Evolutionary conservation across 257 asterid species (phyloP), one percentile per base, ranked within the genome.

Genomic region (Ocimum tenuiflorum): DNA sequence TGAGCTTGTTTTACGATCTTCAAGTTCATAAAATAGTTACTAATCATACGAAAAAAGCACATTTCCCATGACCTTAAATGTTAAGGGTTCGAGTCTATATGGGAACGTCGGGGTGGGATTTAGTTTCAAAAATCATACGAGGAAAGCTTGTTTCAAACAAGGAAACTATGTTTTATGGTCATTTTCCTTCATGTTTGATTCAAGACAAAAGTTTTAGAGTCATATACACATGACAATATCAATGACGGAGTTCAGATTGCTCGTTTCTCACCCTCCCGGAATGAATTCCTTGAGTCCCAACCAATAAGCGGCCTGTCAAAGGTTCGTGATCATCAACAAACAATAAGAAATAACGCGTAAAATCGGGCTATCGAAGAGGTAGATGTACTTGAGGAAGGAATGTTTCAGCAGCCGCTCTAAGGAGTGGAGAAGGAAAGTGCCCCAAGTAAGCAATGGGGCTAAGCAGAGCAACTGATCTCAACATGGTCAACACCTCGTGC

Each of bases 401-500:
- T 14, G 55, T 17, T 31, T 81, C 78, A 19, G 86, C 91, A 8
- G 88, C 86, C 60, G 68, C 71, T 67, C 71, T 81, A 24, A 86
- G 85, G n/a, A 88, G 73, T 18, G 74, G 69, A 29, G 91, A 86
- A 11, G 85, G 80, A 79, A 84, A 70, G 4, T 86, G 82, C 12
- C 81, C 88, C 80, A 88, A 24, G 64, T 82, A 81, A 8, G 95
- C 95, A 51, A 88, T 86, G 17, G 95, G 95, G 67, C 91, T 79
- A 13, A 87, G 85, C 55, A 84, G 69, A 23, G 86, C 86, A 49
- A 89, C 89, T 22, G 89, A 82, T 77, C 87, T 72, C 33, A 79
- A 73, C 77, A 73, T 73, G 70, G 50, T 67, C 48, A 72, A 6
- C 0, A 76, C 67, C 17, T 84, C 75, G 11, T 76, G 67, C 65